These are phyloP conservation scores for Rhynchospora tenuis DNA, from an alignment of 176 grass and related monocot genomes.

Conservation along the genomic window DNA sequence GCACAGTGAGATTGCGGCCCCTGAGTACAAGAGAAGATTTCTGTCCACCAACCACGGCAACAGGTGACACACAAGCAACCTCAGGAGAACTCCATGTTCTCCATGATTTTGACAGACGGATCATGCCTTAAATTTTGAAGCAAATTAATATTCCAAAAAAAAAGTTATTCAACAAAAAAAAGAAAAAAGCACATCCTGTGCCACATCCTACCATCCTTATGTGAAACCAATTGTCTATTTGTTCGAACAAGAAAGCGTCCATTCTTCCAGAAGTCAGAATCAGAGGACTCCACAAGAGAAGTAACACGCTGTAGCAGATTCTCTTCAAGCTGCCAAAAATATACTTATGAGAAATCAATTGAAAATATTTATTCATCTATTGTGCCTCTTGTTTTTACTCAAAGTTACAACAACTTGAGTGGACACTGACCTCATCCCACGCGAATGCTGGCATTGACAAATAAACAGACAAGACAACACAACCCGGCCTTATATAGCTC, in stretches of 20 bases:
- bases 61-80: slow-evolving; percentile 80
- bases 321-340: slow-evolving; percentile 71
- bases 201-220: slow-evolving; percentile 65
- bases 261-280: slow-evolving; percentile 83
- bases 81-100: slow-evolving; percentile 91
- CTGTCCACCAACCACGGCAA: slow-evolving; percentile 75
- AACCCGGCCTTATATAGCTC: slow-evolving; percentile 89
- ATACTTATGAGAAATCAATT: neutral
- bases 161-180: neutral
- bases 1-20: slow-evolving; percentile 87
- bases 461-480: slow-evolving; percentile 84
- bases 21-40: slow-evolving; percentile 69
- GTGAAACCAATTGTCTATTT: slow-evolving; percentile 68
- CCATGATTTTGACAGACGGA: slow-evolving; percentile 85
- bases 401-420: slow-evolving; percentile 9
- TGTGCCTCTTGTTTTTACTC: neutral
- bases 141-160: slow-evolving; percentile 13
- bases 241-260: slow-evolving; percentile 92
- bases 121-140: slow-evolving; percentile 47
- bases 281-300: slow-evolving; percentile 54
- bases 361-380: neutral
- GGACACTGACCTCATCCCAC: slow-evolving; percentile 73
- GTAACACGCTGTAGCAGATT: slow-evolving; percentile 64
- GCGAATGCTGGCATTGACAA: slow-evolving; percentile 72
- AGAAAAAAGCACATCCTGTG: neutral